Evolutionary conservation across 1,284 basidiomycete genomes (phyloP).

Genomic region (Boletus sp.): DNA sequence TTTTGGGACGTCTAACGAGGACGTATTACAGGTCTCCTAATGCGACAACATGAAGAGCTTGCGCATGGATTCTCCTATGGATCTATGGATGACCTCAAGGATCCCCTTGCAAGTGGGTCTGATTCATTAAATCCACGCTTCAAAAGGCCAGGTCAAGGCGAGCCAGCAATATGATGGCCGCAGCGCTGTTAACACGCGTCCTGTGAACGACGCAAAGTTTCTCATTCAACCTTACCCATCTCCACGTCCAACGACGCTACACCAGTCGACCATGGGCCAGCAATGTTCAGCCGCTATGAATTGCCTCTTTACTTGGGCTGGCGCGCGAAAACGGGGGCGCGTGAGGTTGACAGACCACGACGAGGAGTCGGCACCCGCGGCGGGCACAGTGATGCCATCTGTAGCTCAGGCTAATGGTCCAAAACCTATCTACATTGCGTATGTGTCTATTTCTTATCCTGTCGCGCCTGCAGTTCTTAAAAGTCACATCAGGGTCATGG

Average conservation of each 20-base stretch:
- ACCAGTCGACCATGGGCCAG: constrained; percentile 17
- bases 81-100: not conserved
- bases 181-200: constrained; percentile 10
- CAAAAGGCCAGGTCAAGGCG: constrained; percentile 4
- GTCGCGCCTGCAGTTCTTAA: constrained; percentile 13
- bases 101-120: not conserved
- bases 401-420: not conserved
- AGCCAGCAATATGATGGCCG: not conserved
- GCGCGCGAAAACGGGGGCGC: constrained; percentile 6
- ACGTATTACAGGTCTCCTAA: not conserved
- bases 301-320: constrained; percentile 5
- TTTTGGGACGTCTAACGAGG: not conserved
- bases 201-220: not conserved
- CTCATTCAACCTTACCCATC: not conserved
- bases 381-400: not conserved
- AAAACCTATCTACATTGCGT: constrained; percentile 32
- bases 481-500: constrained; percentile 25
- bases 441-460: constrained; percentile 9
- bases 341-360: constrained; percentile 16
- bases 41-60: not conserved
- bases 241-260: constrained; percentile 10
- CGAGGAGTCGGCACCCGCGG: constrained; percentile 16
- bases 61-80: not conserved
- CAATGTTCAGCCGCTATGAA: constrained; percentile 4
- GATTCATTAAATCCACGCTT: constrained; percentile 8